Conservation (phyloP, 1,284 basidiomycete genomes). For the Naganishia sp. region DNA sequence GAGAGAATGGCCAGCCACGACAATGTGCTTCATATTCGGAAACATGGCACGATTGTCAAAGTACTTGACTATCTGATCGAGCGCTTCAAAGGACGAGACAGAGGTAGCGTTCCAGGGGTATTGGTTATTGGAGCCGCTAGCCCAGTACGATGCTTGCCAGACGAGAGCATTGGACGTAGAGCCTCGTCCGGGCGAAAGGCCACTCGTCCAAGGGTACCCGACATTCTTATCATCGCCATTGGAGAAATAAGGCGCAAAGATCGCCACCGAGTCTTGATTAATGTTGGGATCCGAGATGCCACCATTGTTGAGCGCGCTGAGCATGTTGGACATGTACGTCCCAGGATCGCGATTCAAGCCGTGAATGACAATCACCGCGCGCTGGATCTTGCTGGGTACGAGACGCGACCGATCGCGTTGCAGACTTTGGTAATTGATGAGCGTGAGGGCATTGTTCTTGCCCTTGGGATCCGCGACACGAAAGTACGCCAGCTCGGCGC, state of each 20-base stretch:
- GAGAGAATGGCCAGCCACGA: slow-evolving; percentile 2
- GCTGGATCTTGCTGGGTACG: slow-evolving; percentile 2
- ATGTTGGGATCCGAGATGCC: slow-evolving; percentile 8
- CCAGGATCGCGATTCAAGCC: slow-evolving; percentile 7
- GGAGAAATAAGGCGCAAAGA: slow-evolving; percentile 4
- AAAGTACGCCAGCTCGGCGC: slow-evolving; percentile 3
- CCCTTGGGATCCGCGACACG: slow-evolving; percentile 10
- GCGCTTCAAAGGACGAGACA: neutral
- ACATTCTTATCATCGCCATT: slow-evolving; percentile 10
- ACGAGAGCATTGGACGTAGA: slow-evolving; percentile 4
- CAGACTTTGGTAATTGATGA: slow-evolving; percentile 3
- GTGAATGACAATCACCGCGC: slow-evolving; percentile 4
- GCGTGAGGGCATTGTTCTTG: slow-evolving; percentile 3
- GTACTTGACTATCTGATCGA: slow-evolving; percentile 5
- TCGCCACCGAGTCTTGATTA: slow-evolving; percentile 1
- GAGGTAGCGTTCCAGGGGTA: slow-evolving; percentile 1
- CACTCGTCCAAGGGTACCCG: neutral
- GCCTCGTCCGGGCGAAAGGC: neutral
- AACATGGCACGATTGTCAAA: slow-evolving; percentile 9
- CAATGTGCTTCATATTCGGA: slow-evolving; percentile 11
- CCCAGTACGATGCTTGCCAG: slow-evolving; percentile 9
- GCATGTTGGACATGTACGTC: slow-evolving; percentile 10
- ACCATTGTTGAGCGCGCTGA: slow-evolving; percentile 2
- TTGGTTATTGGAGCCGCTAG: slow-evolving; percentile 4
- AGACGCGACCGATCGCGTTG: slow-evolving; percentile 4